phyloP scores from a whole-genome alignment of 306 rosid genomes.

The Begonia masoniana region DNA sequence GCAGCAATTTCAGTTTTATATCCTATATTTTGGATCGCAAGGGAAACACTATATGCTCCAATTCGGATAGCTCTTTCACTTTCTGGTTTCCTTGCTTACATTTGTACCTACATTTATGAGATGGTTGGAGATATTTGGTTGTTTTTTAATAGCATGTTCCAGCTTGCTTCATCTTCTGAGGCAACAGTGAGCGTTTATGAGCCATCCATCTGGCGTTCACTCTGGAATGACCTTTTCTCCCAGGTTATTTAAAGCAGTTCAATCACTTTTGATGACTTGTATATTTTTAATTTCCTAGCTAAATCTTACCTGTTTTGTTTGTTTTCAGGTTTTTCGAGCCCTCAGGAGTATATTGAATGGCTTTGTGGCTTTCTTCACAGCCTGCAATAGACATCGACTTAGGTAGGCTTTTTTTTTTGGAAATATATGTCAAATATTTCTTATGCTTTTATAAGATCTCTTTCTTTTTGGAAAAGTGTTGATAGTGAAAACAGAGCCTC shows the following conservation, averaged over 20 bases:
- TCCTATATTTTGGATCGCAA: slow-evolving; percentile 54
- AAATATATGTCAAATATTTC: no score
- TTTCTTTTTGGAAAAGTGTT: background rate
- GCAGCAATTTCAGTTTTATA: slow-evolving; percentile 52
- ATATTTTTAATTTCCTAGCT: no score
- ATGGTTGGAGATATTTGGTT: slow-evolving; percentile 36
- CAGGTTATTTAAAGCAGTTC: slow-evolving; percentile 35
- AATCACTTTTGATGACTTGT: background rate
- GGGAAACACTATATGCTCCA: slow-evolving; percentile 69
- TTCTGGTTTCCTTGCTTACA: slow-evolving; percentile 30
- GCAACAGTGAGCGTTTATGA: slow-evolving; percentile 46
- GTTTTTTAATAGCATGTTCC: slow-evolving; percentile 38
- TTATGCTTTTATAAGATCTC: no score
- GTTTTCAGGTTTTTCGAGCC: slow-evolving; percentile 77
- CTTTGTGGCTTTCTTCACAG: slow-evolving; percentile 68
- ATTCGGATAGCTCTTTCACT: slow-evolving; percentile 35
- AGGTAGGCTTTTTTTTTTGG: slow-evolving; percentile 33
- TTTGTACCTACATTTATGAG: slow-evolving; percentile 19
- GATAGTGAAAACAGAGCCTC: no score
- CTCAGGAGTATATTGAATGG: slow-evolving; percentile 76
- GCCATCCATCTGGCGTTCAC: slow-evolving; percentile 75
- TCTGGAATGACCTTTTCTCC: slow-evolving; percentile 92
- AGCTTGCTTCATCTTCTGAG: slow-evolving; percentile 63
- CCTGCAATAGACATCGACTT: slow-evolving; percentile 96
- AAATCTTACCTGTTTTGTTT: no score